Evolutionary conservation across 352 stramenopile species (phyloP), one percentile per base, ranked within the genome.

Genomic region (Globisporangium nunn): DNA sequence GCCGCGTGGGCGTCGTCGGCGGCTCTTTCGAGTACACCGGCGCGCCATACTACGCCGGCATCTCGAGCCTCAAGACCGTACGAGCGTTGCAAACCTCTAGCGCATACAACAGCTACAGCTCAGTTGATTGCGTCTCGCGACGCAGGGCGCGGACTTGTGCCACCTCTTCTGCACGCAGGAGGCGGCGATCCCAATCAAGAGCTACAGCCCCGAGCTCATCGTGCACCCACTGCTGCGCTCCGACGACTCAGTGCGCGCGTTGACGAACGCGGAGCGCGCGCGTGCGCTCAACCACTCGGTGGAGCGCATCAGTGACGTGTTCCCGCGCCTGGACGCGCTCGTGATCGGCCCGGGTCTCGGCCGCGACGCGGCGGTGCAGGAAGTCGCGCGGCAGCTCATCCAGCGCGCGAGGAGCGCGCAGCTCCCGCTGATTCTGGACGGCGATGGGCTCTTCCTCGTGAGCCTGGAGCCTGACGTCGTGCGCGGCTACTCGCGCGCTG

Each of bases 1-100:
- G 85, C 15, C 81, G 83, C 64, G 71, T 99, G 28, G 97, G 87
- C 14, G 78, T 99, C 30, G 70, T 99, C 11, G 96, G 97, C 29
- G 97, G 97, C n/a, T 98, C 85, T 8, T 83, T 96, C 61, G 93
- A 97, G 68, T 99, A 98, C 78, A 98, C 96, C 11, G 97, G 97
- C 18, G 97, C 97, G 37, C 97, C 97, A 2, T 99, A 95, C 64
- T 99, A 99, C 72, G 95, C 96, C 1, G 95, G 90, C 6, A 89
- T 97, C 52, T 87, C 96, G 29, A 83, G 91, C 31, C 75, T 99
- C 4, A 93, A 97, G 64, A 91, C 85, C 15, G 79, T 89, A 55
- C 29, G 50, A 51, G 1, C 17, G 14, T 15, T 5, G 44, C 44
- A 4, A 4, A 10, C 3, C 3, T 37, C 33, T 37, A 10, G 43